phyloP scores from a whole-genome alignment of 805 yeast species.

The Candida ulmi region DNA sequence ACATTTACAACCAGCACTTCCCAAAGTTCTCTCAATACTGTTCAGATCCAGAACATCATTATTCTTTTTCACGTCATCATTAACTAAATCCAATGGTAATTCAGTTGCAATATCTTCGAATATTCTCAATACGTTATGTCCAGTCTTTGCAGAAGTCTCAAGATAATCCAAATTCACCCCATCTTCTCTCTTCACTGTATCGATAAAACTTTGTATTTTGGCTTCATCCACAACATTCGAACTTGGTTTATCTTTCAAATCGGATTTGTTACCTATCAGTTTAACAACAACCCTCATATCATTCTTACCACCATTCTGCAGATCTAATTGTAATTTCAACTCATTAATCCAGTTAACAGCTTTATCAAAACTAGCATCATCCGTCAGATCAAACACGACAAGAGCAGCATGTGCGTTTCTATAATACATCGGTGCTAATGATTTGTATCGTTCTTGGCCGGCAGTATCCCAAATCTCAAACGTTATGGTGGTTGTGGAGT shows the following conservation, averaged over 20 bases:
- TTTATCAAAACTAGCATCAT: conserved; percentile 61
- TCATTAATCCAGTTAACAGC: conserved; percentile 93
- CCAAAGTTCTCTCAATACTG: conserved; percentile 8
- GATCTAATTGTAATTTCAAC: conserved; percentile 58
- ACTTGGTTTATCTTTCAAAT: conserved; percentile 32
- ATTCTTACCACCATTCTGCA: conserved; percentile 31
- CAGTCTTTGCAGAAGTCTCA: conserved; percentile 50
- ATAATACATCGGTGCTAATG: conserved; percentile 79
- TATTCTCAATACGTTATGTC: conserved; percentile 47
- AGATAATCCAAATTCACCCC: conserved; percentile 28
- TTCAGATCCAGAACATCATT: conserved; percentile 27
- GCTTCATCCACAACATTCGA: conserved; percentile 19
- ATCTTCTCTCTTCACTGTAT: conserved; percentile 2
- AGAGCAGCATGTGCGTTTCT: conserved; percentile 79
- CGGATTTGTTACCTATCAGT: conserved; percentile 82
- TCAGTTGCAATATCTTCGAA: conserved; percentile 40
- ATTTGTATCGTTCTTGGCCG: conserved; percentile 85
- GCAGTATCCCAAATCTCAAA: conserved; percentile 81
- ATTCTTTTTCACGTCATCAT: conserved; percentile 5
- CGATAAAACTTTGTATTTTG: conserved; percentile 28
- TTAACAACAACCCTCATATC: conserved; percentile 69
- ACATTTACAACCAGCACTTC: conserved; percentile 4
- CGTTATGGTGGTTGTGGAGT: conserved; percentile 34
- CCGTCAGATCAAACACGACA: conserved; percentile 80
- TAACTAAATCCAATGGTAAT: conserved; percentile 34